Evolutionary conservation across 768 basidiomycete genomes (phyloP).

Genomic region (Xerocomellus dryophilus): DNA sequence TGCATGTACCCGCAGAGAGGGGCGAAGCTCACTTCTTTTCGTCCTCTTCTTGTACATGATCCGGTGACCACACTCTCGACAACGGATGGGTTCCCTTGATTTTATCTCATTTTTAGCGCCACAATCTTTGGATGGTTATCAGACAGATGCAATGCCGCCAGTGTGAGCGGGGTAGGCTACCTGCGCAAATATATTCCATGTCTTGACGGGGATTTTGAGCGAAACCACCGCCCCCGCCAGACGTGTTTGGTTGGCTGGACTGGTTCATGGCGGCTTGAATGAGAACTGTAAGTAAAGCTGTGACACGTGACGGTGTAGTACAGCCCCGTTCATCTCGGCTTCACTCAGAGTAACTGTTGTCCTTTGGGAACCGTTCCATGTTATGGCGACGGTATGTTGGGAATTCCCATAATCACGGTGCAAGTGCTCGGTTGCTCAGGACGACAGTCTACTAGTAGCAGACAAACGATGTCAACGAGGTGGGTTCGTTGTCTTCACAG

Average conservation of each 20-base stretch:
- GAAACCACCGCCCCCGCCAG: slow-evolving; percentile 33
- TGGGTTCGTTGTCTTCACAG: neutral
- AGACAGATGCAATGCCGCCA: slow-evolving; percentile 4
- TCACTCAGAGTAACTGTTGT: neutral
- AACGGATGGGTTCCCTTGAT: slow-evolving; percentile 89
- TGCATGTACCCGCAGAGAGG: neutral
- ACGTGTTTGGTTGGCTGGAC: slow-evolving; percentile 30
- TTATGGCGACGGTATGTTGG: slow-evolving; percentile 13
- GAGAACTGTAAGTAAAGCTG: neutral
- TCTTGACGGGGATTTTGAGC: slow-evolving; percentile 47
- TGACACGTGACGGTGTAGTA: slow-evolving; percentile 17
- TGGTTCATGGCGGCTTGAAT: slow-evolving; percentile 37
- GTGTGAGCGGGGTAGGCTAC: slow-evolving; percentile 38
- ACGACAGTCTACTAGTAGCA: slow-evolving; percentile 6
- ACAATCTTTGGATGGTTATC: slow-evolving; percentile 58
- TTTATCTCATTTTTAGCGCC: slow-evolving; percentile 90
- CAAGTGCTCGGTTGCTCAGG: slow-evolving; percentile 6
- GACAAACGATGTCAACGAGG: neutral
- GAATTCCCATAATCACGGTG: slow-evolving; percentile 17
- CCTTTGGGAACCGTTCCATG: neutral
- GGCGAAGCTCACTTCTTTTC: slow-evolving; percentile 69
- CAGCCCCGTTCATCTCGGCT: slow-evolving; percentile 1
- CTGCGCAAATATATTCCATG: slow-evolving; percentile 87
- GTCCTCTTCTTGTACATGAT: slow-evolving; percentile 99
- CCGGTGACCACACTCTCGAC: slow-evolving; percentile 94